Evolutionary conservation across 805 yeast genomes (phyloP).

Genomic region (Wickerhamiella spandovensis): DNA sequence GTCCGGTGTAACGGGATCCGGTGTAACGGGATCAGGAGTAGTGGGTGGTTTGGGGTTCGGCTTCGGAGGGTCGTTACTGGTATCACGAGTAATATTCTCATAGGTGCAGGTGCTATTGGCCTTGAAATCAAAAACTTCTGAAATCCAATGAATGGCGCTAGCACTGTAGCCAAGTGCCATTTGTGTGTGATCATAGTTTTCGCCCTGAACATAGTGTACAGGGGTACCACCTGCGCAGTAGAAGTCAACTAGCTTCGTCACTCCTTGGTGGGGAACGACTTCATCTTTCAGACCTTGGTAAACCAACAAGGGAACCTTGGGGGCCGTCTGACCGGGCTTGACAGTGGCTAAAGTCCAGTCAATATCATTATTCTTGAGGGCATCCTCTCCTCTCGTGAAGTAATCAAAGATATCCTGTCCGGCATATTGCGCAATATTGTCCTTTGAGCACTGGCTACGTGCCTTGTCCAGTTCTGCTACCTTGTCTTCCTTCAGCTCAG

Average conservation of each 20-base stretch:
- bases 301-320: conserved; percentile 14
- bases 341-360: conserved; percentile 4
- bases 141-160: conserved; percentile 3
- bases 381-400: conserved; percentile 13
- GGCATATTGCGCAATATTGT: conserved; percentile 7
- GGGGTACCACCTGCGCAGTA: conserved; percentile 11
- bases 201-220: conserved; percentile 13
- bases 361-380: conserved; percentile 8
- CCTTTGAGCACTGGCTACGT: conserved; percentile 9
- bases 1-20: too few relatives aligned
- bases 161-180: conserved; percentile 13
- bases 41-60: too few relatives aligned
- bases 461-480: conserved; percentile 2
- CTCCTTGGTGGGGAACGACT: conserved; percentile 11
- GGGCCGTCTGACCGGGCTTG: conserved; percentile 11
- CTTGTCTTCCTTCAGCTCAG: conserved; percentile 3
- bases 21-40: too few relatives aligned
- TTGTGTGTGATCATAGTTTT: conserved; percentile 7
- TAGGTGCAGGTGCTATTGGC: too few relatives aligned
- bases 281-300: conserved; percentile 17
- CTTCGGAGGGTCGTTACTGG: too few relatives aligned
- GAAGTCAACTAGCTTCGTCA: conserved; percentile 7
- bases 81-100: too few relatives aligned
- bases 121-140: conserved; percentile 7
- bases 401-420: conserved; percentile 12